phyloP scores from a whole-genome alignment of 208 protist genomes.

The Leishmania major region DNA sequence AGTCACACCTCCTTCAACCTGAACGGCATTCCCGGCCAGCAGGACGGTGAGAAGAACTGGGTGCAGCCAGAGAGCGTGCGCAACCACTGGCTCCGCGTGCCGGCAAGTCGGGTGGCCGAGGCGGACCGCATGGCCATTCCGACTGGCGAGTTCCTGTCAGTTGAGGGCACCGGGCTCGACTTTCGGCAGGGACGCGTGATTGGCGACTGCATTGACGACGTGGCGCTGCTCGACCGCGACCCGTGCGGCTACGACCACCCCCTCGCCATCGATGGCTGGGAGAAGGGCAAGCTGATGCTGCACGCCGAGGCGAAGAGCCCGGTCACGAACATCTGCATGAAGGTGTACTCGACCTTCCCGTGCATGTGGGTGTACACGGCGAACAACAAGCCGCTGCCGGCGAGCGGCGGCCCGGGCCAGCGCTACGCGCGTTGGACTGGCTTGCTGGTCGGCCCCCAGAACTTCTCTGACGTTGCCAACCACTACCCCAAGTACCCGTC shows the following conservation, averaged over 20 bases:
- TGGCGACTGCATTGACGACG: slow-evolving; percentile 44
- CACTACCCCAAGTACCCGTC: slow-evolving; percentile 38
- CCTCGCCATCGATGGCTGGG: slow-evolving; percentile 41
- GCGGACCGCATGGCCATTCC: slow-evolving; percentile 42
- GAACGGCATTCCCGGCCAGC: slow-evolving; percentile 47
- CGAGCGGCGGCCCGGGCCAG: slow-evolving; percentile 45
- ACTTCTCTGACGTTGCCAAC: slow-evolving; percentile 51
- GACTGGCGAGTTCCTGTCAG: slow-evolving; percentile 40
- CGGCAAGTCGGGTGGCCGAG: slow-evolving; percentile 32
- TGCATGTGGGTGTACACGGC: slow-evolving; percentile 73
- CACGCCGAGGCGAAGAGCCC: slow-evolving; percentile 55
- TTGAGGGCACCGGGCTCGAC: slow-evolving; percentile 40
- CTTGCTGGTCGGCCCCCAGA: slow-evolving; percentile 55
- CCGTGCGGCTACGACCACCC: slow-evolving; percentile 71
- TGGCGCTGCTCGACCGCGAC: slow-evolving; percentile 36
- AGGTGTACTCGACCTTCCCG: slow-evolving; percentile 64
- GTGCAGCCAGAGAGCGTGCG: slow-evolving; percentile 32
- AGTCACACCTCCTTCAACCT: slow-evolving; percentile 75
- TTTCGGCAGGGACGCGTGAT: slow-evolving; percentile 40
- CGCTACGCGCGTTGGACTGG: slow-evolving; percentile 48
- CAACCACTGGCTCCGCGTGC: slow-evolving; percentile 53
- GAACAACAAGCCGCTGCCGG: slow-evolving; percentile 52
- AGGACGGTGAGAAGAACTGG: slow-evolving; percentile 22
- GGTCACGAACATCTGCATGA: slow-evolving; percentile 54
- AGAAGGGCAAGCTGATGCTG: slow-evolving; percentile 39